Conservation (phyloP, 257 asterid species). For the Lycium barbarum region DNA sequence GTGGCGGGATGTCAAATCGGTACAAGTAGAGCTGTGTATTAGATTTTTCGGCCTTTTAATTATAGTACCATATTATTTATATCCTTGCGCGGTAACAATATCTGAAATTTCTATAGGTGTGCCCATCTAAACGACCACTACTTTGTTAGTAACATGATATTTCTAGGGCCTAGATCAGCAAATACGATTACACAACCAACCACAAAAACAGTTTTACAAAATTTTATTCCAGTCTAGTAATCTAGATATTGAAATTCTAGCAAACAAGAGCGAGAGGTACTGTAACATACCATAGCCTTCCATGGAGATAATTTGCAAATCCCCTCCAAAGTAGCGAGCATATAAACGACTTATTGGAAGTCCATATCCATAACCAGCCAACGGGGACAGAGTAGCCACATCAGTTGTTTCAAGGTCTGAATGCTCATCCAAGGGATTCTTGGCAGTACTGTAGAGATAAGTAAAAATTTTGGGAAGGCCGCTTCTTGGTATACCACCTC, state of each 20-base stretch:
- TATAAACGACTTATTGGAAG: conserved; percentile 94
- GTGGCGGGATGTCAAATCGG: not conserved
- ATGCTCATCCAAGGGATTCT: conserved; percentile 72
- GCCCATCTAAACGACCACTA: not conserved
- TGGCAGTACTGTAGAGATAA: conserved; percentile 91
- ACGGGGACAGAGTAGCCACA: conserved; percentile 61
- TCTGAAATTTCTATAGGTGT: not conserved
- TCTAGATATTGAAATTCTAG: not conserved
- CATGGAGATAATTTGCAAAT: conserved; percentile 92
- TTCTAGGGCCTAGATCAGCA: not conserved
- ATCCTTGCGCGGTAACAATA: not conserved
- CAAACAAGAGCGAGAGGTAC: not conserved
- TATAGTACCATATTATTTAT: not conserved
- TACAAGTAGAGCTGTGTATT: not conserved
- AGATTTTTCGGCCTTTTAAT: not conserved
- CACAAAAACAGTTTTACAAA: not conserved
- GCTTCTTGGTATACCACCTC: conserved; percentile 97
- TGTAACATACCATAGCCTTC: conserved; percentile 85
- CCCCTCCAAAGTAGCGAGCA: conserved; percentile 96
- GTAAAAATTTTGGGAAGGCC: conserved; percentile 89
- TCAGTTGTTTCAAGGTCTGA: conserved; percentile 65
- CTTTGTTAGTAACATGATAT: not conserved
- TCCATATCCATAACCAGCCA: conserved; percentile 98
- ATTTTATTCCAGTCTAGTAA: conserved; percentile 9
- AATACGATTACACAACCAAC: not conserved